Percentiles rank a stretch among this genome's conserved stretches.
phyloP scores from a whole-genome alignment of 305 asterid genomes.

The Fraxinus dipetala region DNA sequence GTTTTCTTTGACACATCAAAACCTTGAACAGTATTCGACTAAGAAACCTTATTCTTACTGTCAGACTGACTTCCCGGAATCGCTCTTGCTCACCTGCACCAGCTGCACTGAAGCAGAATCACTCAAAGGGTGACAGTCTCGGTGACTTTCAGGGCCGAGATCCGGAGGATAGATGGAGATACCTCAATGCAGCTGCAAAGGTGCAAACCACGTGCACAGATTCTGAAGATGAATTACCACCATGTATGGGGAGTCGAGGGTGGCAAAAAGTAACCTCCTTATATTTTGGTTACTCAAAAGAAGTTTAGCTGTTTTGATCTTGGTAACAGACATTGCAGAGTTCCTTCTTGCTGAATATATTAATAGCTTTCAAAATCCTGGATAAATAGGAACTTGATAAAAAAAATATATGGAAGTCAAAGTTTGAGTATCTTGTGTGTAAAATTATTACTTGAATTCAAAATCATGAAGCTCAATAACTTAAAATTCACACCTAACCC shows the following conservation, averaged over 20 bases:
- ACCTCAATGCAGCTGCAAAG: conserved; percentile 19
- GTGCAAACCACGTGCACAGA: background rate
- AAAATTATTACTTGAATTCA: background rate
- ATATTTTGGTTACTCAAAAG: background rate
- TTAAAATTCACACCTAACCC: background rate
- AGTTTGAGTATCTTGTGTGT: background rate
- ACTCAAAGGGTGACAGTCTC: conserved; percentile 36
- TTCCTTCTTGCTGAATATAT: conserved; percentile 35
- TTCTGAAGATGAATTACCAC: conserved; percentile 26
- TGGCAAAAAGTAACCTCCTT: background rate
- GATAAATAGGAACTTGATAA: background rate
- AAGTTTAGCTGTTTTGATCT: background rate
- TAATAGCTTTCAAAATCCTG: background rate
- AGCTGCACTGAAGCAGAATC: conserved; percentile 39
- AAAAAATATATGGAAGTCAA: background rate
- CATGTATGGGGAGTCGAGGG: conserved; percentile 43
- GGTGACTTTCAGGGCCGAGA: conserved; percentile 29
- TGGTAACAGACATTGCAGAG: background rate
- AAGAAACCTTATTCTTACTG: background rate
- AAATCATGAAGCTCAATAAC: background rate
- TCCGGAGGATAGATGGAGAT: conserved; percentile 28
- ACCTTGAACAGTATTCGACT: background rate
- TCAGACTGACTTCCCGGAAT: background rate
- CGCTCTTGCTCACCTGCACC: conserved; percentile 21
- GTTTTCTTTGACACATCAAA: background rate